Conservation (phyloP, 2,329 filamentous ascomycete genomes). For the Onygenales sp. region DNA sequence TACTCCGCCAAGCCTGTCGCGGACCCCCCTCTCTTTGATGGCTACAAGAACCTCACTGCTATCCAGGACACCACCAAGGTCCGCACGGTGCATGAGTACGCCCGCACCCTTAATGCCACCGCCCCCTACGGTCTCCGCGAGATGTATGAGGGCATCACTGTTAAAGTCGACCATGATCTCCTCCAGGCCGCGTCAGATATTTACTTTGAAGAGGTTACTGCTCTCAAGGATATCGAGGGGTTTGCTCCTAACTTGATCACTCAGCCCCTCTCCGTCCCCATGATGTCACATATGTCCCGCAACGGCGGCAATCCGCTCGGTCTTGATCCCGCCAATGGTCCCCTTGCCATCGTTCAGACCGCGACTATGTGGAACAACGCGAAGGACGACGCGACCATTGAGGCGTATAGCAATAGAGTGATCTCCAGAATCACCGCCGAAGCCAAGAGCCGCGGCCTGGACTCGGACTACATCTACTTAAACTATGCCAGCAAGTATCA, state of each 20-base stretch:
- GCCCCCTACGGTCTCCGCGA: not conserved
- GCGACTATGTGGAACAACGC: not conserved
- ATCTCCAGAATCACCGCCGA: not conserved
- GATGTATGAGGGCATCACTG: not conserved
- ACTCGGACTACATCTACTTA: constrained; percentile 9
- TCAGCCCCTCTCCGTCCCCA: constrained; percentile 25
- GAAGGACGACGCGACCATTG: not conserved
- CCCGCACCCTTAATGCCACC: not conserved
- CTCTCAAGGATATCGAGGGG: not conserved
- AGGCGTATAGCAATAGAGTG: not conserved
- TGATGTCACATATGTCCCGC: constrained; percentile 20
- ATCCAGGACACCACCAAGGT: not conserved
- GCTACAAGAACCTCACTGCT: not conserved
- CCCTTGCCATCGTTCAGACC: constrained; percentile 7
- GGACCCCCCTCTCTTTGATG: not conserved
- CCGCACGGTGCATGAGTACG: not conserved
- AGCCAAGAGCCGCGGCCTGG: constrained; percentile 5
- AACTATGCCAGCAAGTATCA: constrained; percentile 12
- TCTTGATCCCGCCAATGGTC: constrained; percentile 16
- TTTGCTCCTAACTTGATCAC: not conserved
- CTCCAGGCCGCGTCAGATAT: not conserved
- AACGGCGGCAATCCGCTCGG: constrained; percentile 27
- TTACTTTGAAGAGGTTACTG: not conserved
- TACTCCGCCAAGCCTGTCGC: not conserved
- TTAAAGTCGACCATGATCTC: not conserved